Percentiles rank a stretch among this genome's conserved stretches.
phyloP scores from a whole-genome alignment of 2,329 filamentous ascomycete species.

The Pezicula radicicola region DNA sequence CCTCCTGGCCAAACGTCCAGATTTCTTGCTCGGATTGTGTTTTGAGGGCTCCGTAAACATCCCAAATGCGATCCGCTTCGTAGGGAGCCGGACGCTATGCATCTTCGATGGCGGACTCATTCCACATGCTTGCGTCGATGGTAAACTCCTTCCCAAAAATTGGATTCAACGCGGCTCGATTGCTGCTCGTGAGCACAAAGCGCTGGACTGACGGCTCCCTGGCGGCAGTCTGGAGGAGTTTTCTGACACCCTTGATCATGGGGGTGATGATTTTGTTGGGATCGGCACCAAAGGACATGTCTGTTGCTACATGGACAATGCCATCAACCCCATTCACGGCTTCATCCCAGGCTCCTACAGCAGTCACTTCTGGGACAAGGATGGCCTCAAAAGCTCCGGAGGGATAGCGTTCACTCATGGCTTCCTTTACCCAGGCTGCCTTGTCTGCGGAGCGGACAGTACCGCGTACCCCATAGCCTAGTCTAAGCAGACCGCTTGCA shows the following conservation, averaged over 20 bases:
- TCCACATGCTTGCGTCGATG: slow-evolving; percentile 28
- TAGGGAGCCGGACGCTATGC: slow-evolving; percentile 34
- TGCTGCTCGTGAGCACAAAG: slow-evolving; percentile 35
- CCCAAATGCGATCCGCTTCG: slow-evolving; percentile 13
- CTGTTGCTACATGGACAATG: slow-evolving; percentile 36
- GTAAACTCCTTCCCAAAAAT: slow-evolving; percentile 10
- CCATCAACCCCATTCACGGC: slow-evolving; percentile 27
- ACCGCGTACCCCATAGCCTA: slow-evolving; percentile 42
- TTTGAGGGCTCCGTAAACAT: slow-evolving; percentile 35
- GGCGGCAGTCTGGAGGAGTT: slow-evolving; percentile 33
- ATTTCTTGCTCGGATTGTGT: slow-evolving; percentile 29
- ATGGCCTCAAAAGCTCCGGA: slow-evolving; percentile 31
- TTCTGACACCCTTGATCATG: slow-evolving; percentile 24
- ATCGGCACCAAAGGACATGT: slow-evolving; percentile 31
- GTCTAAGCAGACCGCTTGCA: slow-evolving; percentile 33
- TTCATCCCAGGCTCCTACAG: slow-evolving; percentile 20
- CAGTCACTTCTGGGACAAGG: slow-evolving; percentile 31
- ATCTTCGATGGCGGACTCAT: slow-evolving; percentile 24
- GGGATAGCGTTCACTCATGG: slow-evolving; percentile 31
- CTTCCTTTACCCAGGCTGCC: slow-evolving; percentile 26
- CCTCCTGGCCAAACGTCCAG: slow-evolving; percentile 32
- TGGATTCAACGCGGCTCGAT: not conserved
- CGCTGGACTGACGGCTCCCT: slow-evolving; percentile 31
- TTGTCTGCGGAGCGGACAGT: slow-evolving; percentile 35
- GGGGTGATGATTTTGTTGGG: slow-evolving; percentile 36